Evolutionary conservation across 208 protist species (phyloP).

Genomic region (Leishmania braziliensis): DNA sequence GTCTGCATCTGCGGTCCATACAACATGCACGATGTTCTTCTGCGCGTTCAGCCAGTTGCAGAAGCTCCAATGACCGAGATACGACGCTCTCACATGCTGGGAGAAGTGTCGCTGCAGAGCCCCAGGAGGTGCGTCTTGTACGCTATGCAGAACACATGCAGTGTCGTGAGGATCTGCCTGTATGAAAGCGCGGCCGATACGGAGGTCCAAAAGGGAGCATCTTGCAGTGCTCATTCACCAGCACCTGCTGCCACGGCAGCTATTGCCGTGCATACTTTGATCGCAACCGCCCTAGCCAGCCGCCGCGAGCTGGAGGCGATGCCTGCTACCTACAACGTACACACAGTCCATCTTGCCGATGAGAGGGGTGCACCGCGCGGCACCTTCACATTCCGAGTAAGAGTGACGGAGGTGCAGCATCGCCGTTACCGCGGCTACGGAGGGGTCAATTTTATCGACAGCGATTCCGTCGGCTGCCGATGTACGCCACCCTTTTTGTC

Average conservation of each 20-base stretch:
- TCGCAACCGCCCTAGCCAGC: slow-evolving; percentile 7
- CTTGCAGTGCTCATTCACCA: no score
- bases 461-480: no score
- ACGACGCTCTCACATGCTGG: background rate
- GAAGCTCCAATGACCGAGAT: background rate
- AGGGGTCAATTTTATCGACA: background rate
- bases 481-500: background rate
- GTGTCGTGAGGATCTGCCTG: background rate
- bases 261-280: slow-evolving; percentile 15
- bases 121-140: background rate
- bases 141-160: slow-evolving; percentile 1
- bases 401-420: slow-evolving; percentile 2
- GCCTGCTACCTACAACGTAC: slow-evolving; percentile 1
- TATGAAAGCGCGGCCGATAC: background rate
- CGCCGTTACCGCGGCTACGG: background rate
- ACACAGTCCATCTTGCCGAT: slow-evolving; percentile 17
- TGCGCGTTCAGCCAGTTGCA: background rate
- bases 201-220: background rate
- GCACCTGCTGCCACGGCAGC: slow-evolving; percentile 9
- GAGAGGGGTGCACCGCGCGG: background rate
- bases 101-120: no score
- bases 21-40: background rate
- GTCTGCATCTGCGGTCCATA: slow-evolving; percentile 21
- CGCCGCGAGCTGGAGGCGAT: background rate
- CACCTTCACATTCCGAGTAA: slow-evolving; percentile 10